Conservation (phyloP, 495 filamentous ascomycete genomes). For the Glarea lozoyensis region DNA sequence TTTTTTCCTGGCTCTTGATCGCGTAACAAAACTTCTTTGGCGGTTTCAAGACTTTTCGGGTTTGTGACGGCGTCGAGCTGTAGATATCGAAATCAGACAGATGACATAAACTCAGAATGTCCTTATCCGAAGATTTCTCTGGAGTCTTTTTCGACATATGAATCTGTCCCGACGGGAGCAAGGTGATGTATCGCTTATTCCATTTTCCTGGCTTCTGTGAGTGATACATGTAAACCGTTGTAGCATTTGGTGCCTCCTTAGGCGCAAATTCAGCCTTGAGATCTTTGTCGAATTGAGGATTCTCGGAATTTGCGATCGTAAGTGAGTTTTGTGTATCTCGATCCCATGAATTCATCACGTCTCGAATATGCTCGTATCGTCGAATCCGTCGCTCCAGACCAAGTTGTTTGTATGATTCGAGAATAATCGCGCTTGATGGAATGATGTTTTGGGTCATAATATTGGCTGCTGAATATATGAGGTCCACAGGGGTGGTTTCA, state of each 20-base stretch:
- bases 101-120: conserved; percentile 66
- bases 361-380: conserved; percentile 77
- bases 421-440: conserved; percentile 50
- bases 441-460: conserved; percentile 49
- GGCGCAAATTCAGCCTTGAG: conserved; percentile 44
- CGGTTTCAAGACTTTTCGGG: conserved; percentile 55
- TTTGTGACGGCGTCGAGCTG: conserved; percentile 54
- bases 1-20: conserved; percentile 89
- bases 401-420: conserved; percentile 65
- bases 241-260: conserved; percentile 47
- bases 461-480: conserved; percentile 51
- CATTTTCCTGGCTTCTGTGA: conserved; percentile 73
- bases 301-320: conserved; percentile 36
- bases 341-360: conserved; percentile 91
- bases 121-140: conserved; percentile 43
- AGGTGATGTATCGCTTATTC: conserved; percentile 74
- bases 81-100: conserved; percentile 94
- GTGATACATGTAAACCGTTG: conserved; percentile 64
- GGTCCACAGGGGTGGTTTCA: conserved; percentile 63
- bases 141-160: conserved; percentile 60
- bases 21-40: conserved; percentile 78
- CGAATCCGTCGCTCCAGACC: conserved; percentile 82
- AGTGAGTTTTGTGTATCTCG: conserved; percentile 63
- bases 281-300: conserved; percentile 27
- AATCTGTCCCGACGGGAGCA: conserved; percentile 70